phyloP scores from a whole-genome alignment of 305 asterid species.

The Fraxinus albicans region DNA sequence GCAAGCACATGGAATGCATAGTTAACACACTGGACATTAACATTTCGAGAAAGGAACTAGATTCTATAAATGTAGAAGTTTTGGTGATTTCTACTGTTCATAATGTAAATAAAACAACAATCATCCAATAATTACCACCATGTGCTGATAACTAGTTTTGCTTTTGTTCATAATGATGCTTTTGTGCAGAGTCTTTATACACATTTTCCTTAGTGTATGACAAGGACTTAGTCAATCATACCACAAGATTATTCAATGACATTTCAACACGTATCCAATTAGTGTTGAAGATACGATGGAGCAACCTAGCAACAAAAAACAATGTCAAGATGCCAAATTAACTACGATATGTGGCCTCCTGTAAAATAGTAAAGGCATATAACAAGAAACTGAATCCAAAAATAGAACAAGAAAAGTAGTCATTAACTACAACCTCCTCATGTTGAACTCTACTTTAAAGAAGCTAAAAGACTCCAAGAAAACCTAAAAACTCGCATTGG shows the following conservation, averaged over 20 bases:
- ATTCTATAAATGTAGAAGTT: not conserved
- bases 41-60: not conserved
- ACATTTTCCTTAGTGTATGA: not conserved
- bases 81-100: not conserved
- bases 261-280: not conserved
- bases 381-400: not conserved
- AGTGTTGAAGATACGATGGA: not conserved
- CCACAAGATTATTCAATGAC: not conserved
- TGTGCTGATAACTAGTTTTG: not conserved
- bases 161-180: not conserved
- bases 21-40: slow-evolving; percentile 20
- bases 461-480: not conserved
- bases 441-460: not conserved
- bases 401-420: not conserved
- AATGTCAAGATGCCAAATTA: not conserved
- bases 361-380: not conserved
- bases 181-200: not conserved
- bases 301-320: not conserved
- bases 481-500: not conserved
- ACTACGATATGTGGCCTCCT: not conserved
- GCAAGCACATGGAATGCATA: slow-evolving; percentile 30
- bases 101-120: not conserved
- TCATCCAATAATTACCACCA: not conserved
- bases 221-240: not conserved
- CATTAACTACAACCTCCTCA: not conserved